Base-by-base conservation (phyloP, 495 filamentous ascomycete genomes). In the Umbilicaria muhlenbergii region DNA sequence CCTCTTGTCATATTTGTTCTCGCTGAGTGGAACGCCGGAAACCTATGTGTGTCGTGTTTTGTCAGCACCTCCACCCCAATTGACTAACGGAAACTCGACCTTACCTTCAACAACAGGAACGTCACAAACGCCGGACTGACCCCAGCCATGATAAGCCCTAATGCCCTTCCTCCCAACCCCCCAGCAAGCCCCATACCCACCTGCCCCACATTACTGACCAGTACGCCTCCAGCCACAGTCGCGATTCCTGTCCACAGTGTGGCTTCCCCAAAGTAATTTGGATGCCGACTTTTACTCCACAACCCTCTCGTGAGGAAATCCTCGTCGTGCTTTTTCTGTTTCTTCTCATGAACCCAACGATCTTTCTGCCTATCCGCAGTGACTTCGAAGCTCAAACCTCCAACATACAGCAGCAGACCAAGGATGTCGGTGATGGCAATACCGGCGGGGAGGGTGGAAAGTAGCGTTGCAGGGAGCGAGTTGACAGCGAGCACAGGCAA, bases 231-330 rank as follows among this genome's bases (percentile, higher is more conserved):
- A 13, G 71, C 62, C 1, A 62, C 40, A 8, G 66, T 63, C 1
- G 76, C 73, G 28, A 78, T 68, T 0, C 80, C 78, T 0, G 66
- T 71, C 78, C 78, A 83, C 17, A 83, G 51, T 28, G 71, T 75
- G 12, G 58, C 63, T 53, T 83, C 79, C 2, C 79, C 79, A 45
- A 77, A 76, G 55, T 82, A 82, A 45, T 82, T 80, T 5, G 77
- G 79, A 58, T 77, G 77, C 31, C 74, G 58, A 31, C 71, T 74
- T 51, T 66, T 63, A 7, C 58, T 57, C 75, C 76, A 81, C 42
- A 81, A 47, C 0, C 78, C 76, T 2, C 56, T 51, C 1, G 72
- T 73, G 37, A 81, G 50, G 47, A 81, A 81, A 44, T 70, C 63
- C 58, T 81, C 77, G 17, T 65, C 66, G 47, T 82, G 78, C 42